Evolutionary conservation across 1,284 basidiomycete species (phyloP).

Genomic region (Irpex sp.): DNA sequence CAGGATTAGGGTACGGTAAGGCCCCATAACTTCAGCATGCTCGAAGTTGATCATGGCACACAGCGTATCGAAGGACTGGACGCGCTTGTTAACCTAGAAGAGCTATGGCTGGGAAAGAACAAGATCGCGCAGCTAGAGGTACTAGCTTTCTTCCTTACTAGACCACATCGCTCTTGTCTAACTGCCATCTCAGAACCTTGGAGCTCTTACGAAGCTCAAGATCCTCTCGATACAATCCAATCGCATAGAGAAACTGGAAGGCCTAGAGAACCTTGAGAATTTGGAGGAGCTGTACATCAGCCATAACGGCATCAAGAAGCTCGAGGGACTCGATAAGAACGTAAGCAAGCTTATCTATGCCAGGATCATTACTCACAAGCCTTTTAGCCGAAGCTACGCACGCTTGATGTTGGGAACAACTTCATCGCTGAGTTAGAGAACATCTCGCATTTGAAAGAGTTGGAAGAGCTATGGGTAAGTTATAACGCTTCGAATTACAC

Average conservation of each 20-base stretch:
- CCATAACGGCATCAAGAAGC: conserved; percentile 83
- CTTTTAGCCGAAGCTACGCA: conserved; percentile 70
- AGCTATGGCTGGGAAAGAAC: conserved; percentile 98
- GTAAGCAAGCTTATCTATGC: conserved; percentile 38
- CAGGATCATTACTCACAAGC: neutral
- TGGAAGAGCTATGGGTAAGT: conserved; percentile 93
- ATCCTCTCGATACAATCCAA: conserved; percentile 93
- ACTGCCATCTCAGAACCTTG: conserved; percentile 46
- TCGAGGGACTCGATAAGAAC: conserved; percentile 88
- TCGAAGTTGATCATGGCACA: conserved; percentile 3
- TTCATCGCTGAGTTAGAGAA: conserved; percentile 79
- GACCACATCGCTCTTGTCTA: neutral
- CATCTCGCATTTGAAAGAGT: conserved; percentile 66
- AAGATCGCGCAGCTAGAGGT: conserved; percentile 90
- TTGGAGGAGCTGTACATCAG: conserved; percentile 93
- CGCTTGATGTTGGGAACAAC: conserved; percentile 88
- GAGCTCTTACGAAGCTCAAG: conserved; percentile 64
- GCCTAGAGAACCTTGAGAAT: conserved; percentile 64
- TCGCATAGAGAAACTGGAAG: conserved; percentile 86
- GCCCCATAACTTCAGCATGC: neutral
- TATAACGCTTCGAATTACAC: neutral
- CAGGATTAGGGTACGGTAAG: conserved; percentile 65
- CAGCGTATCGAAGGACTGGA: conserved; percentile 89
- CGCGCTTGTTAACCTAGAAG: conserved; percentile 79
- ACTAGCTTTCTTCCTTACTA: conserved; percentile 9